A percentile compares a stretch with the other conserved stretches of the same genome.
Evolutionary conservation across 129 eudicot species (phyloP).

Genomic region (Kitagawia praeruptora): DNA sequence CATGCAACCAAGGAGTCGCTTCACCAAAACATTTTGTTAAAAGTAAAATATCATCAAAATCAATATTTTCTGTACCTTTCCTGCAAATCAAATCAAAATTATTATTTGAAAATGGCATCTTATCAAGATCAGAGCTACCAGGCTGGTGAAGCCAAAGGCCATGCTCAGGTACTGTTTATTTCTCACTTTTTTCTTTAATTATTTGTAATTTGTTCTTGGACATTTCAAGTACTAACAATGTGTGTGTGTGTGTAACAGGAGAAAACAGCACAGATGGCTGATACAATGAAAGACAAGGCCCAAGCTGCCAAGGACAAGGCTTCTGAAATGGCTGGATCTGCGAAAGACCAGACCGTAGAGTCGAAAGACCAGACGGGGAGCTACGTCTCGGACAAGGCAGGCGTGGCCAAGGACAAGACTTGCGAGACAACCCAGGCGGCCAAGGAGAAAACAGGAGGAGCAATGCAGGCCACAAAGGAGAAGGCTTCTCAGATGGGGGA

Average conservation of each 20-base stretch:
- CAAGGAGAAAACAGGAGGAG: conserved; percentile 28
- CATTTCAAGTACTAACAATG: too few relatives aligned
- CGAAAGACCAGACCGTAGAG: conserved; percentile 21
- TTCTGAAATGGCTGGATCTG: conserved; percentile 14
- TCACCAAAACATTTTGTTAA: neutral
- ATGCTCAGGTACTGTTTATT: conserved; percentile 25
- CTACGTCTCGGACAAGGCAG: conserved; percentile 38
- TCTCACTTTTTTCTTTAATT: neutral
- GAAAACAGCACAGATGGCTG: conserved; percentile 35
- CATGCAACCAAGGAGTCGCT: neutral
- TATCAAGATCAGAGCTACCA: conserved; percentile 40
- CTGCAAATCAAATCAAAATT: neutral
- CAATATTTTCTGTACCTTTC: neutral
- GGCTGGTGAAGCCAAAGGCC: conserved; percentile 70
- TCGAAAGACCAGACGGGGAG: conserved; percentile 45
- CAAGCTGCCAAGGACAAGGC: conserved; percentile 40
- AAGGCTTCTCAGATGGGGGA: conserved; percentile 40
- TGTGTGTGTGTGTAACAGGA: conserved; percentile 15
- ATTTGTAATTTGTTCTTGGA: too few relatives aligned
- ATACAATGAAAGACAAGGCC: conserved; percentile 35
- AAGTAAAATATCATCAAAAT: neutral
- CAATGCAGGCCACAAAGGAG: neutral
- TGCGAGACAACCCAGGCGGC: conserved; percentile 41
- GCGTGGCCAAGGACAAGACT: conserved; percentile 28
- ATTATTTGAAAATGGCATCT: conserved; percentile 36